Conservation (phyloP, 2,329 filamentous ascomycete genomes). For the Cucurbitaria berberidis region DNA sequence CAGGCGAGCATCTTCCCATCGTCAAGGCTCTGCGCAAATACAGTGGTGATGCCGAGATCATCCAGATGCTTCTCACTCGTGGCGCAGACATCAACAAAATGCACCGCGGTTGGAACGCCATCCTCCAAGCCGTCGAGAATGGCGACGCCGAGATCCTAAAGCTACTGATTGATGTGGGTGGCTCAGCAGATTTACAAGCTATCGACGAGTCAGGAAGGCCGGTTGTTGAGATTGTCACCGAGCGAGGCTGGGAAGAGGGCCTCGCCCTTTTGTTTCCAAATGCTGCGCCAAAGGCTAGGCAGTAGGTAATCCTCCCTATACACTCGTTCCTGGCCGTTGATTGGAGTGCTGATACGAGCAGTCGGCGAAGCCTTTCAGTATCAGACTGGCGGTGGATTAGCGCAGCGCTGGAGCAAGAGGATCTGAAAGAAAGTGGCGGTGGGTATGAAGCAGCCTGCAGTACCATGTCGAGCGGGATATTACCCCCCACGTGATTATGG, state of each 20-base stretch:
- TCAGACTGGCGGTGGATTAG: conserved; percentile 20
- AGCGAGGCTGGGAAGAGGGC: conserved; percentile 47
- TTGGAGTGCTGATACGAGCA: conserved; percentile 3
- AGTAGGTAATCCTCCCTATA: conserved; percentile 32
- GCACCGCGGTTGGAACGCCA: conserved; percentile 46
- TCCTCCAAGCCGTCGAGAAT: conserved; percentile 46
- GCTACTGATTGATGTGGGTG: conserved; percentile 44
- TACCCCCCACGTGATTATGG: not conserved
- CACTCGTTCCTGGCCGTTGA: not conserved
- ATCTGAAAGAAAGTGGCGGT: conserved; percentile 4
- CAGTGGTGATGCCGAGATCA: conserved; percentile 64
- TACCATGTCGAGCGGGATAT: not conserved
- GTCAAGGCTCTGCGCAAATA: conserved; percentile 71
- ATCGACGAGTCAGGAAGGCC: conserved; percentile 37
- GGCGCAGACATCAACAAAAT: conserved; percentile 71
- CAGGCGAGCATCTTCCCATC: conserved; percentile 73
- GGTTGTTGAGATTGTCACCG: conserved; percentile 44
- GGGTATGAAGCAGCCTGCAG: conserved; percentile 8
- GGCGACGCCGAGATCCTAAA: conserved; percentile 43
- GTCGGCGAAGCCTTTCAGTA: conserved; percentile 14
- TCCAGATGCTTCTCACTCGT: conserved; percentile 66
- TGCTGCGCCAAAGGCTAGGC: conserved; percentile 24
- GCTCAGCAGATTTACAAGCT: conserved; percentile 39
- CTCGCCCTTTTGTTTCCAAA: conserved; percentile 42
- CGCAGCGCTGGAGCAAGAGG: conserved; percentile 4